These are phyloP conservation scores for Blakeslea trispora DNA, from an alignment of 371 early-diverging fungal species.

Conservation along the genomic window DNA sequence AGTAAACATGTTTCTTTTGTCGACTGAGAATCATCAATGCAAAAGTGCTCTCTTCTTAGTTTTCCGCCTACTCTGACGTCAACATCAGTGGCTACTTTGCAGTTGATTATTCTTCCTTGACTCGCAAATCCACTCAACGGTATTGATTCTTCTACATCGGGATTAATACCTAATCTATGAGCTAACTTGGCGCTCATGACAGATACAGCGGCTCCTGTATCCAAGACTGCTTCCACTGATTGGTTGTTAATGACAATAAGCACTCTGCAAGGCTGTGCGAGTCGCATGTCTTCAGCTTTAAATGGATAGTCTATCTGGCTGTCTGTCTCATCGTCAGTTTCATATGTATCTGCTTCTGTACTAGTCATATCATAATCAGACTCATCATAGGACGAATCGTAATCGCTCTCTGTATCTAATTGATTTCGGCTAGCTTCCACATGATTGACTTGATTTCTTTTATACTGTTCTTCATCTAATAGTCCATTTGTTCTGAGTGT, in stretches of 20 bases:
- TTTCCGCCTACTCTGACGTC: constrained; percentile 15
- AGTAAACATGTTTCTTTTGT: constrained; percentile 5
- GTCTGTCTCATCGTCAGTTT: not conserved
- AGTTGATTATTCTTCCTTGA: not conserved
- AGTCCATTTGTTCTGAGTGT: not conserved
- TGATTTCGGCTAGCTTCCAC: too few species aligned
- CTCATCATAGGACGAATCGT: not conserved
- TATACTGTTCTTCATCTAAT: not conserved
- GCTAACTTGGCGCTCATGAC: constrained; percentile 16
- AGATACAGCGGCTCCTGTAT: constrained; percentile 20
- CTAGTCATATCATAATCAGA: not conserved
- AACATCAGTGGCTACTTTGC: constrained; percentile 13
- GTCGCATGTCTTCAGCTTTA: not conserved
- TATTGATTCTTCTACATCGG: not conserved
- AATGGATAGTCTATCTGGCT: constrained; percentile 15
- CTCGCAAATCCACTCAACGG: constrained; percentile 5
- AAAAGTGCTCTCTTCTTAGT: constrained; percentile 13
- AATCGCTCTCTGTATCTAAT: not conserved
- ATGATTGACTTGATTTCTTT: too few species aligned
- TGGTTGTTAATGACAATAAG: constrained; percentile 7
- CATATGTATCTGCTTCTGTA: not conserved
- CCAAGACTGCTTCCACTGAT: constrained; percentile 11
- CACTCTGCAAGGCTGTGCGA: not conserved
- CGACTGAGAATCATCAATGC: constrained; percentile 5
- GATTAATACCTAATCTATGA: not conserved